These are phyloP conservation scores for Xylaria scruposa DNA, from an alignment of 495 filamentous ascomycete species.

Conservation along the genomic window DNA sequence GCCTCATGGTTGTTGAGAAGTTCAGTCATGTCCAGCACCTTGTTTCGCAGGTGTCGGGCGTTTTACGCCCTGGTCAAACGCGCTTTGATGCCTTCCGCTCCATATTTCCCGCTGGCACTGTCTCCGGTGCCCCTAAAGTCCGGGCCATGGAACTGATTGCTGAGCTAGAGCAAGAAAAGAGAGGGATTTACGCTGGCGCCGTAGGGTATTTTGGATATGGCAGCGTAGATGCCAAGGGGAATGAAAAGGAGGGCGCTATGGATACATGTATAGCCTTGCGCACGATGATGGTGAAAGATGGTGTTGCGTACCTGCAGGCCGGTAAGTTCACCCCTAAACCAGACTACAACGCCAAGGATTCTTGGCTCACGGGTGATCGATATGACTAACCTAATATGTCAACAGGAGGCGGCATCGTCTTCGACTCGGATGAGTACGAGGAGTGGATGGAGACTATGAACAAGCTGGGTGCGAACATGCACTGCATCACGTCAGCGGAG, in stretches of 20 bases:
- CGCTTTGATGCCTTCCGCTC: slow-evolving; percentile 95
- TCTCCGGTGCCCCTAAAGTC: slow-evolving; percentile 94
- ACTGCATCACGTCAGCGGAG: slow-evolving; percentile 85
- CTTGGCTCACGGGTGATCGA: too few species aligned
- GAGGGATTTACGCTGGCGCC: slow-evolving; percentile 95
- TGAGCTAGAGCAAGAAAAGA: slow-evolving; percentile 90
- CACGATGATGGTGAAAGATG: slow-evolving; percentile 94
- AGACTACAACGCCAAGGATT: background rate
- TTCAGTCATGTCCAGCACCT: slow-evolving; percentile 98
- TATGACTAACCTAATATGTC: slow-evolving; percentile 1
- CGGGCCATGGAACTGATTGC: slow-evolving; percentile 96
- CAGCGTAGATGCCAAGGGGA: slow-evolving; percentile 53
- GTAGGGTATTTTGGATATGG: slow-evolving; percentile 90
- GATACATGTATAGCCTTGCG: slow-evolving; percentile 98
- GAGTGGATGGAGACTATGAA: slow-evolving; percentile 98
- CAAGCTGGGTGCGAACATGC: slow-evolving; percentile 88
- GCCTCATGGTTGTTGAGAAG: slow-evolving; percentile 92
- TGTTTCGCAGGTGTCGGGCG: slow-evolving; percentile 90
- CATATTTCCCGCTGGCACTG: slow-evolving; percentile 95
- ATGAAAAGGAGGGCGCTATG: slow-evolving; percentile 79
- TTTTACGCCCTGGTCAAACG: slow-evolving; percentile 80
- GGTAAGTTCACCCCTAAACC: slow-evolving; percentile 46
- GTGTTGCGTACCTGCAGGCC: slow-evolving; percentile 89
- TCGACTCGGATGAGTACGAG: slow-evolving; percentile 91
- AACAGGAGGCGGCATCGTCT: slow-evolving; percentile 91